Base-by-base conservation (phyloP, 2,329 filamentous ascomycete genomes). In the Karstenula rhodostoma region DNA sequence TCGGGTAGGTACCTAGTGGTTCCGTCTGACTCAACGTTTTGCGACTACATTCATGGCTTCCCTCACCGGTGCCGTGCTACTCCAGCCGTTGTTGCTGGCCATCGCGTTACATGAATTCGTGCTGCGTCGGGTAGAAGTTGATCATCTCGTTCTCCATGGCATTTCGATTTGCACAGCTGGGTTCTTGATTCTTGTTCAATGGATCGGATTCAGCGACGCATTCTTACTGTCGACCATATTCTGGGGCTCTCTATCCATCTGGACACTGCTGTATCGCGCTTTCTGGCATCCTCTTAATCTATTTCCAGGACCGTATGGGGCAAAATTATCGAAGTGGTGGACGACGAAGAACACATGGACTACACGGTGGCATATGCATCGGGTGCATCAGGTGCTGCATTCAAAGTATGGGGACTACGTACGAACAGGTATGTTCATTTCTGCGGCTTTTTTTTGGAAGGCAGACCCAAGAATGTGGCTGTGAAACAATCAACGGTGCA, bases 251-350 rank as follows among this genome's bases (percentile, higher is more conserved):
- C 58, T 72, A 15, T 68, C 61, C 48, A 49, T 68, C 10, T 69
- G 64, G 32, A 71, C 71, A 51, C 51, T 63, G 15, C 19, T 56
- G 5, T 73, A 70, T n/a, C 69, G 72, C 25, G 51, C 52, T 9
- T 67, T 69, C 57, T 73, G 67, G 46, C 68, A 73, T 47, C 68
- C 67, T n/a, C 61, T 74, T 15, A 61, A 56, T 12, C 33, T 46
- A 10, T 72, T 64, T 32, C 70, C 70, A 1, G 70, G 70, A 7
- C 70, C 70, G 10, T 59, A 66, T 42, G 56, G 49, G 22, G 67
- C 70, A 7, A 68, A 59, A 44, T 32, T 73, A n/a, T 70, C 67
- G 2, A 68, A 68, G 57, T 71, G 63, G 59, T 73, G 67, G 62
- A 58, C 63, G 5, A 17, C 73, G 40, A 69, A 70, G 47, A 62